Conservation (phyloP, 2,329 filamentous ascomycete genomes). For the Talaromyces atroroseus region DNA sequence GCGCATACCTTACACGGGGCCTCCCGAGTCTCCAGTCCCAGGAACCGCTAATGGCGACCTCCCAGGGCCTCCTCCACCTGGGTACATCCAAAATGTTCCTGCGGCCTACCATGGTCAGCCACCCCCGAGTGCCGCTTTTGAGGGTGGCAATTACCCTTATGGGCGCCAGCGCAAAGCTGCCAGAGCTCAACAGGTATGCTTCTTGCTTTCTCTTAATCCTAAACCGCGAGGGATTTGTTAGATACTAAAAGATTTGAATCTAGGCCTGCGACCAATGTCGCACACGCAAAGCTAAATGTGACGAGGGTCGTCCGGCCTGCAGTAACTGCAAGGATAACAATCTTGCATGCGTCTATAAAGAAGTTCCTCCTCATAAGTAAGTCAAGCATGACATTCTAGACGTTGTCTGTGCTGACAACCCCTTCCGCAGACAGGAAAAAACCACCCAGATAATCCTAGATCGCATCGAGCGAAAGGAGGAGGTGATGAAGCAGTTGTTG, state of each 20-base stretch:
- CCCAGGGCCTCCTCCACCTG: conserved; percentile 21
- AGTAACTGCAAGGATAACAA: conserved; percentile 82
- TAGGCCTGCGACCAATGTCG: conserved; percentile 84
- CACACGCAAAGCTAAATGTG: conserved; percentile 83
- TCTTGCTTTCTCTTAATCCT: not conserved
- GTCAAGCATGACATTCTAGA: conserved; percentile 24
- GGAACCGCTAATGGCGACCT: conserved; percentile 24
- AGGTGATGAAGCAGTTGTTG: not conserved
- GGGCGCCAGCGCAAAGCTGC: conserved; percentile 35
- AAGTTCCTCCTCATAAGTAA: conserved; percentile 86
- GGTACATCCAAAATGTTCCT: conserved; percentile 23
- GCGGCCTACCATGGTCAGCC: conserved; percentile 18
- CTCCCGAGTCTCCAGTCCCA: conserved; percentile 22
- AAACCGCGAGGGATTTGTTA: not conserved
- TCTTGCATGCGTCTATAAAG: conserved; percentile 78
- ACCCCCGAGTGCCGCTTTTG: conserved; percentile 27
- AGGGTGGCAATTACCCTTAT: conserved; percentile 27
- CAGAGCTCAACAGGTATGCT: conserved; percentile 35
- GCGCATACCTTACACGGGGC: conserved; percentile 27
- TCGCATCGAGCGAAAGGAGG: conserved; percentile 7
- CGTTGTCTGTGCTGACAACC: not conserved
- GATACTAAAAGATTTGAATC: not conserved
- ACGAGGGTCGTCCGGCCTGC: conserved; percentile 77
- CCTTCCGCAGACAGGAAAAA: conserved; percentile 40
- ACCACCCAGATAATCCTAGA: conserved; percentile 35